Evolutionary conservation across 768 basidiomycete species (phyloP).

Genomic region (Rhodotorula paludigena): DNA sequence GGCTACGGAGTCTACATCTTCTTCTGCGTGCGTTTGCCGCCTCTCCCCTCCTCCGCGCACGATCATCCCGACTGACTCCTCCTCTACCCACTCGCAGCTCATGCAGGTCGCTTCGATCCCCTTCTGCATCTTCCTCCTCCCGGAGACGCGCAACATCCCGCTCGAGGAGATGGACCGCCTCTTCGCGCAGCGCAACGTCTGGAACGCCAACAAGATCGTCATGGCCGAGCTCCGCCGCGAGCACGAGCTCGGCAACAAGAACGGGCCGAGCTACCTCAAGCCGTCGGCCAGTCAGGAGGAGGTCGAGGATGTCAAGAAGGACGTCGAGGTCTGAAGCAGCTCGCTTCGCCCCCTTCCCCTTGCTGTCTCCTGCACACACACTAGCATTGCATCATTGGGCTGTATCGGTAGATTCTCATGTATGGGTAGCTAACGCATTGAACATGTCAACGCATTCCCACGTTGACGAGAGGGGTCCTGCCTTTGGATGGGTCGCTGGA

Average conservation of each 20-base stretch:
- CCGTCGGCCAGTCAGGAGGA: not conserved
- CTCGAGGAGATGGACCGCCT: slow-evolving; percentile 52
- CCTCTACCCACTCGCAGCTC: not conserved
- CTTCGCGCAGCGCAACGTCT: slow-evolving; percentile 26
- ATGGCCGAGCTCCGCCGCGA: slow-evolving; percentile 27
- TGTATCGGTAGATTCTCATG: too few species aligned
- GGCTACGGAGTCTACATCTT: slow-evolving; percentile 44
- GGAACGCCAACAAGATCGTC: slow-evolving; percentile 31
- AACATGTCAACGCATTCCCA: too few species aligned
- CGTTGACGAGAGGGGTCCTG: too few species aligned
- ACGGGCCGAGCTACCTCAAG: not conserved
- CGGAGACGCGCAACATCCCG: slow-evolving; percentile 51
- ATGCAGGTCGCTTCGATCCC: slow-evolving; percentile 46
- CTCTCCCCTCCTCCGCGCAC: not conserved
- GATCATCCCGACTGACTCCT: not conserved
- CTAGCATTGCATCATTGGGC: too few species aligned
- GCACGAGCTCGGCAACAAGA: slow-evolving; percentile 3
- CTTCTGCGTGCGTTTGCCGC: not conserved
- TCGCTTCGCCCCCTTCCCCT: not conserved
- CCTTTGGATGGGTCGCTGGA: too few species aligned
- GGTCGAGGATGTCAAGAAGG: not conserved
- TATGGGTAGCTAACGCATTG: too few species aligned
- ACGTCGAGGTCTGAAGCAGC: not conserved
- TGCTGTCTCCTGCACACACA: too few species aligned
- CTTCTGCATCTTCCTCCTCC: slow-evolving; percentile 53